Evolutionary conservation across 2,329 filamentous ascomycete species (phyloP), one percentile per base, ranked within the genome.

Genomic region (Setomelanomma holmii): DNA sequence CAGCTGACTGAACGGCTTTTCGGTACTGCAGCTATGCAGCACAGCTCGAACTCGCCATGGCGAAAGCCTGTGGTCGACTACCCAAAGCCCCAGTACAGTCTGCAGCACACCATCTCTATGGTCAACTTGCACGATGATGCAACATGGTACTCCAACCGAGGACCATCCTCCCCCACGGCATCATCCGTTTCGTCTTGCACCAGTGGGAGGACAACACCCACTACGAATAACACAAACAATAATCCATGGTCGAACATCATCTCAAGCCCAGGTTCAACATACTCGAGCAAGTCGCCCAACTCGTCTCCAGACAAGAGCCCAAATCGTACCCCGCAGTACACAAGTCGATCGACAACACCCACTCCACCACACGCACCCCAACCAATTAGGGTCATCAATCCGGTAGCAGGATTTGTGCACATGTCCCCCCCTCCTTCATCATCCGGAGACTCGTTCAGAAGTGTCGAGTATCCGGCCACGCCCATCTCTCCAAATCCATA

Each of bases 101-200:
- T 76, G 23, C 66, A 71, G 47, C 72, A 75, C 48, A 72, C 72
- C 38, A 69, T 73, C 48, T 76, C 73, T 36, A 75, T 76, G 72
- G 65, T 73, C 42, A 75, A 76, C 54, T 63, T 76, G 47, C 73
- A 74, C 53, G 72, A 75, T 34, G 71, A 74, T 43, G 63, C 68
- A 34, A 57, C 64, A 23, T 75, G 73, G 73, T 71, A 73, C 53
- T 55, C 60, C 12, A 66, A 61, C 39, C 67, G 71, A 23, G 63
- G 65, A 7, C 66, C 72, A 11, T 64, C 72, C 12, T 75, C 74
- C 51, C 73, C 73, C 12, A 70, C 71, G 33, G 60, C 69, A n/a
- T 76, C 73, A n/a, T 75, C 74, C 1, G 71, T 73, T 21, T 76
- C 74, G 4, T 75, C 73, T 11, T 67, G 63, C 45, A 71, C 68